These are phyloP conservation scores for grape (Vitis vinifera) DNA, from an alignment of 164 flowering plant genomes.

Conservation along the genomic window ASM3070453v1 NC_081805.1:3978001-3978500, in stretches of 20 bases:
- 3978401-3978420: constrained; percentile 74
- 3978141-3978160: no score
- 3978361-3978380: constrained; percentile 81
- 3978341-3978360: constrained; percentile 76
- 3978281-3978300: constrained; percentile 74
- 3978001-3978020: no score
- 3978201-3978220: no score
- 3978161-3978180: no score
- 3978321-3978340: constrained; percentile 83
- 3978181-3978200: no score
- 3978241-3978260: constrained; percentile 55
- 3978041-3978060: no score
- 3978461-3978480: constrained; percentile 11
- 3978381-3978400: constrained; percentile 63
- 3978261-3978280: constrained; percentile 45
- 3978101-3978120: not conserved
- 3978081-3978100: not conserved
- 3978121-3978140: not conserved
- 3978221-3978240: constrained; percentile 1
- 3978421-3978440: constrained; percentile 54
- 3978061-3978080: no score
- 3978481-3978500: not conserved
- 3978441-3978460: constrained; percentile 89
- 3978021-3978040: no score
- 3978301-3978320: constrained; percentile 58